Percentiles rank a stretch among this genome's conserved stretches.
Conservation (phyloP, 495 filamentous ascomycete species). For the Penicillium roqueforti region DNA sequence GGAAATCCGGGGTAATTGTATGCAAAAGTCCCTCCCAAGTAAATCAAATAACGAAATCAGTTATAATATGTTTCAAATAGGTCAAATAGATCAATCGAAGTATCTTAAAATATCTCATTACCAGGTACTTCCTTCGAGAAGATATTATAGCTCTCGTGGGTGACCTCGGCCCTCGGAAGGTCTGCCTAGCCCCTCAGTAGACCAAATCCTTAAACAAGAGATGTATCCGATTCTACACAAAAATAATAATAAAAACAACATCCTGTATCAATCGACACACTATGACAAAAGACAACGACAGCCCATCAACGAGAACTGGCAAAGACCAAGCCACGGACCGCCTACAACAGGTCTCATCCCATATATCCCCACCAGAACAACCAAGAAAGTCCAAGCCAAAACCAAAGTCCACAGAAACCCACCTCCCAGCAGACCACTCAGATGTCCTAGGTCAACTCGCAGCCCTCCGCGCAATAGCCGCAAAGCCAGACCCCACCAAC, state of each 20-base stretch:
- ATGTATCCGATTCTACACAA: neutral
- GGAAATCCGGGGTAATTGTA: constrained; percentile 9
- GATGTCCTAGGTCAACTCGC: constrained; percentile 54
- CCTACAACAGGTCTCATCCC: constrained; percentile 36
- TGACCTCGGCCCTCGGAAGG: constrained; percentile 19
- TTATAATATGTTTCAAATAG: neutral
- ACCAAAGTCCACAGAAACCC: constrained; percentile 22
- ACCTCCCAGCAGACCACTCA: constrained; percentile 55
- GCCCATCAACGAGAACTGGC: constrained; percentile 10
- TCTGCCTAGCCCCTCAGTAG: constrained; percentile 11
- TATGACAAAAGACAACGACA: constrained; percentile 19
- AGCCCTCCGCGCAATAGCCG: constrained; percentile 46
- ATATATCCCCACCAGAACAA: constrained; percentile 21
- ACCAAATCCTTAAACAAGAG: neutral
- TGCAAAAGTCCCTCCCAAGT: neutral
- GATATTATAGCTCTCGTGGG: constrained; percentile 6
- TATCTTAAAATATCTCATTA: neutral
- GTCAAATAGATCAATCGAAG: neutral
- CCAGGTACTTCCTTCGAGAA: neutral
- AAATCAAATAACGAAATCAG: neutral
- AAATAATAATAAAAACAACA: neutral
- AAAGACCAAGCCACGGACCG: constrained; percentile 28
- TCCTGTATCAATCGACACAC: constrained; percentile 8
- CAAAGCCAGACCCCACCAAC: constrained; percentile 48
- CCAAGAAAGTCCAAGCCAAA: constrained; percentile 12